Evolutionary conservation across 345 rosid species (phyloP), one percentile per base, ranked within the genome.

Genomic region (Crucihimalaya himalaica): DNA sequence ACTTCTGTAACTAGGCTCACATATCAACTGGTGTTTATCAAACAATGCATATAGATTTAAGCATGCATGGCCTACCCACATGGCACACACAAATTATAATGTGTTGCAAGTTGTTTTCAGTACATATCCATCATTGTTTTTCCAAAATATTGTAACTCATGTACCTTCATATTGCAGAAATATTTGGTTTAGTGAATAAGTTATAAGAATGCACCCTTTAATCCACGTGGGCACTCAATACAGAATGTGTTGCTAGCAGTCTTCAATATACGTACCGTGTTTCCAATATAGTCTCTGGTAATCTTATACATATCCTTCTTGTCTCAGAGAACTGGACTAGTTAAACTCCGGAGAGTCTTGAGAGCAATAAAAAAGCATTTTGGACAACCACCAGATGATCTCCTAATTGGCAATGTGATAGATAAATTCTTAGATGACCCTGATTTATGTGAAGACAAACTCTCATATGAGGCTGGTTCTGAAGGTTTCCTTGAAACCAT

Each of bases 361-460:
- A 85, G 97, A 84, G 89, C 99, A 66, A 91, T 95, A 58, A 93
- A 90, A 72, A 92, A 90, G 75, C 99, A 92, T 84, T 95, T 95
- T 70, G 79, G 88, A 51, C 97, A 90, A 65, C 99, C 99, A 78
- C 93, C 97, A 62, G 93, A 88, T 66, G 92, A 88, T 69, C 82
- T 88, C 74, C 81, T 95, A 79, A 81, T 78, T 80, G 89, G 84
- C 71, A 91, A 87, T 83, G 83, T 86, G 55, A 86, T 95, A 66
- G 93, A 95, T 77, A 92, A 83, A 73, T 95, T 88, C 68, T 85
- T 95, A 77, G 97, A 95, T 64, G 93, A 86, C 83, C 84, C 84
- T 75, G 85, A 85, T 67, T 78, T 95, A 77, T 87, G 90, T 80
- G 99, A 95, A 82, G 92, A 95, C 78, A 81, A 81, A 74, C 87